Base-by-base conservation (phyloP, 2,329 filamentous ascomycete genomes). In the Trichoderma sp. region DNA sequence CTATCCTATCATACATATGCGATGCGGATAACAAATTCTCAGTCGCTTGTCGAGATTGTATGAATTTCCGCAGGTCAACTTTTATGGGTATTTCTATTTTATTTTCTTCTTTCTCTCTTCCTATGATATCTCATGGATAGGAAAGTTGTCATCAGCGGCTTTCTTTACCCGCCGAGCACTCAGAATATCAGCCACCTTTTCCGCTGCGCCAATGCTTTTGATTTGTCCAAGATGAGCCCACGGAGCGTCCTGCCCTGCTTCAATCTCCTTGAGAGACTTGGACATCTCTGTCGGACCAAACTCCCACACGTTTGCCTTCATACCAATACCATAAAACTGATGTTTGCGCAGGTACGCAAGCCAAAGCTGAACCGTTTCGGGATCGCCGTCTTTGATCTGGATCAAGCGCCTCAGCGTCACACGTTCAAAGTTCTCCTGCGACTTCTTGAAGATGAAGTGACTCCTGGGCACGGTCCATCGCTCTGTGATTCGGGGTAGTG, bases 271-370 rank as follows among this genome's bases (percentile, higher is more conserved):
- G 21, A 58, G 75, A 75, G 55, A 71, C 56, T 68, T 75, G 73
- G 16, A 75, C 75, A 5, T 72, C 71, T n/a, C 90, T 70, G 94
- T 78, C 69, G 87, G 86, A 76, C 91, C 89, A 80, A 93, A 94
- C 77, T 97, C 93, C 89, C 92, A 99, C 61, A 98, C 87, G 79
- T 99, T 97, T 65, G 96, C 96, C 86, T 99, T 99, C 94, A 99
- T 96, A 75, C 96, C 96, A 52, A 98, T 91, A n/a, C 96, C 96
- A 74, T 96, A 92, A 79, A 96, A 97, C 53, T 94, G 92, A 78
- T 97, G 91, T 81, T 97, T 97, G 77, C 92, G 88, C 77, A 99
- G 80, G 78, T 97, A 98, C 0, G 93, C 94, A 70, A 99, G 83
- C 96, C 96, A 99, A 33, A 94, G 81, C 80, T 96, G 91, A 43